phyloP scores from a whole-genome alignment of 306 rosid species.

The Prosopis cineraria region DNA sequence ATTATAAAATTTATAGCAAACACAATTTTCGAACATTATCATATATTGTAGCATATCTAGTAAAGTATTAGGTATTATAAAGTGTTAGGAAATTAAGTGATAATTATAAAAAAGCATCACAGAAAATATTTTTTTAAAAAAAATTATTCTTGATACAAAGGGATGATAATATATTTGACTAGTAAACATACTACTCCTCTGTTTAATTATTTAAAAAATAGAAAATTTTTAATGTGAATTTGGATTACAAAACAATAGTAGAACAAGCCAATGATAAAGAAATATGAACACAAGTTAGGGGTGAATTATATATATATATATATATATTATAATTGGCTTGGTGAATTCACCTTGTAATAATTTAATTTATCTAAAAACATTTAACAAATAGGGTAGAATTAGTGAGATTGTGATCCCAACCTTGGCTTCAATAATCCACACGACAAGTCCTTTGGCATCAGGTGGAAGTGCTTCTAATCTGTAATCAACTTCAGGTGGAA shows the following conservation, averaged over 20 bases:
- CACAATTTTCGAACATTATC: too few relatives aligned
- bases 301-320: too few relatives aligned
- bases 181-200: neutral
- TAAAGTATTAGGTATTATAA: too few relatives aligned
- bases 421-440: conserved; percentile 57
- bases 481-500: conserved; percentile 94
- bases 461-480: conserved; percentile 91
- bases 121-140: neutral
- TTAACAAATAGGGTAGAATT: neutral
- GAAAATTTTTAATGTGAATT: neutral
- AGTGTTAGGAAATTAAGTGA: neutral
- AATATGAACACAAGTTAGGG: neutral
- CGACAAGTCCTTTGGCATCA: conserved; percentile 62
- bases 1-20: too few relatives aligned
- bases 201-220: neutral
- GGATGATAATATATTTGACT: neutral
- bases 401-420: conserved; percentile 28
- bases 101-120: neutral
- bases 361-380: neutral
- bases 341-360: neutral
- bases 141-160: neutral
- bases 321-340: too few relatives aligned
- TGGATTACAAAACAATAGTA: neutral
- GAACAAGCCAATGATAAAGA: neutral
- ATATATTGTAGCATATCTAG: too few relatives aligned